These are phyloP conservation scores for Teratosphaeria pseudoeucalypti DNA, from an alignment of 2,329 filamentous ascomycete species.

Conservation along the genomic window DNA sequence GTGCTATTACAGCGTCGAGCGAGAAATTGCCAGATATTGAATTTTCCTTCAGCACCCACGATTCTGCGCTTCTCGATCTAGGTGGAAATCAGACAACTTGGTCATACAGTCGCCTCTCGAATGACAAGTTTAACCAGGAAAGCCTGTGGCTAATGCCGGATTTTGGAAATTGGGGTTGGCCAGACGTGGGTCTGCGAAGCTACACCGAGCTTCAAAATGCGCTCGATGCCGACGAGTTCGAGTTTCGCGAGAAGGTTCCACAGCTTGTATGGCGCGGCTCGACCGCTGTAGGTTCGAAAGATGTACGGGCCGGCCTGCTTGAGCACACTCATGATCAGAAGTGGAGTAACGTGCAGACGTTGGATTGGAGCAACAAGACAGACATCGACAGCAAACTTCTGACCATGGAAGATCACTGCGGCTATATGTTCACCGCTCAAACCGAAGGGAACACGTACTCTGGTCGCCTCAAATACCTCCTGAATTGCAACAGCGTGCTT, in stretches of 20 bases:
- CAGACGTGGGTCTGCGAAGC: slow-evolving; percentile 13
- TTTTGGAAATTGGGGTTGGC: slow-evolving; percentile 45
- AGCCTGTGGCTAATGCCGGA: slow-evolving; percentile 43
- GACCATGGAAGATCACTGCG: slow-evolving; percentile 23
- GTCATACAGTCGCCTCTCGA: slow-evolving; percentile 26
- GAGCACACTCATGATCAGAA: slow-evolving; percentile 21
- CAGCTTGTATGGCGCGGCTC: slow-evolving; percentile 42
- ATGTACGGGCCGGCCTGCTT: slow-evolving; percentile 25
- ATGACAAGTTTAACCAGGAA: slow-evolving; percentile 12
- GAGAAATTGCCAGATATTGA: slow-evolving; percentile 38
- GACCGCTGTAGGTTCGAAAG: slow-evolving; percentile 9
- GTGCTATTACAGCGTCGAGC: slow-evolving; percentile 34
- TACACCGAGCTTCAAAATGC: slow-evolving; percentile 8
- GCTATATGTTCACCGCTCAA: slow-evolving; percentile 23
- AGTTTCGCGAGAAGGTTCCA: slow-evolving; percentile 30
- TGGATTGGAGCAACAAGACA: slow-evolving; percentile 15
- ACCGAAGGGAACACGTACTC: slow-evolving; percentile 27
- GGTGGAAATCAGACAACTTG: slow-evolving; percentile 28
- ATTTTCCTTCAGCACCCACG: slow-evolving; percentile 31
- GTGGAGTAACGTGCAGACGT: slow-evolving; percentile 36
- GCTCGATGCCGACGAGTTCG: slow-evolving; percentile 11
- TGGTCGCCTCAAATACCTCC: slow-evolving; percentile 26
- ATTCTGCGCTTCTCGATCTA: slow-evolving; percentile 13
- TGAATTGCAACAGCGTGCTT: slow-evolving; percentile 24
- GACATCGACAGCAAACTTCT: slow-evolving; percentile 8